Evolutionary conservation across 768 basidiomycete genomes (phyloP), one percentile per base, ranked within the genome.

Genomic region (Boletus vermiculosoides): DNA sequence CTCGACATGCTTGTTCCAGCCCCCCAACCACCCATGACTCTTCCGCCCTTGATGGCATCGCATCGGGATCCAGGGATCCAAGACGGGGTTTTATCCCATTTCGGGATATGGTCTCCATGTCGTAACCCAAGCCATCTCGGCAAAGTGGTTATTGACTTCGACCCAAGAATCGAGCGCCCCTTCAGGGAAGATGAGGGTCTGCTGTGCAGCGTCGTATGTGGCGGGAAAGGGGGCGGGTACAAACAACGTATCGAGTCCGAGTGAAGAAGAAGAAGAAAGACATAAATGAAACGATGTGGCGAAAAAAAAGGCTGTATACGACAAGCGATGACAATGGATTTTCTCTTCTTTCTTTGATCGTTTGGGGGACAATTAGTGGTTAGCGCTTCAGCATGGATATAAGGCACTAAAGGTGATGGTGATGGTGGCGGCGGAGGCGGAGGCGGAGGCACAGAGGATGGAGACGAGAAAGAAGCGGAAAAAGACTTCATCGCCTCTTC

Each of bases 351-450:
- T 18, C 10, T 37, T 16, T 34, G 18, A 10, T 31, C 39, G 31
- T 42, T 41, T 34, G 23, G 44, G 22, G 50, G 34, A n/a, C 50
- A 33, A 30, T 34, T 30, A 25, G 10, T 16, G 16, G 45, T 42
- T 11, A 18, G 33, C 5, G 33, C 22, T 49, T 36, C 33, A 25
- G 41, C 31, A 58, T 8, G 41, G 48, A 23, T 33, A 45, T 34
- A 57, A 50, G 57, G 55, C 41, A 49, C 55, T 30, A 23, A 5
- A 25, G 31, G 10, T 44, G 48, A 25, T 37, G 30, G 13, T 31
- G 53, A 44, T 47, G 48, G 28, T 47, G 45, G 50, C 30, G 30
- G 45, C 2, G 40, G 55, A 9, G 61, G 51, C 48, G 51, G 58
- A 53, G 54, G 45, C 40, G 18, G 33, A 25, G 55, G 50, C n/a